Conservation (phyloP, 2,329 filamentous ascomycete genomes). For the Epichloe typhina region DNA sequence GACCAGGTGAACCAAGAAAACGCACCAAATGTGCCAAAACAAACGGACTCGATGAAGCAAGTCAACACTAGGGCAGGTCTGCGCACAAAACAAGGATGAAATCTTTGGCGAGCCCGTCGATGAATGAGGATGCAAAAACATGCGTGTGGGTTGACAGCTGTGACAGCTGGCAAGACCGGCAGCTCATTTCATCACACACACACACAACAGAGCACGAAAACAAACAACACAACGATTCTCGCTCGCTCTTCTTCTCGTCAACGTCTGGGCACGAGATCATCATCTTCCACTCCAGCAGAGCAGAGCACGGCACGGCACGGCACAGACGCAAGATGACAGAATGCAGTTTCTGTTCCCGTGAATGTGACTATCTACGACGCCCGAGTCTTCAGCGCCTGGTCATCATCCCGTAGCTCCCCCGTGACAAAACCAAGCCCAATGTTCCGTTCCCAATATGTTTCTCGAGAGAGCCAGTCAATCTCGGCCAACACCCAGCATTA, state of each 20-base stretch:
- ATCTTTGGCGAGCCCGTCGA: not conserved
- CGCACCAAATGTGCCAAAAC: not conserved
- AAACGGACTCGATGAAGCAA: not conserved
- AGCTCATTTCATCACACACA: not conserved
- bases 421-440: not conserved
- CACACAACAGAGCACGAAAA: not conserved
- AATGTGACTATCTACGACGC: not conserved
- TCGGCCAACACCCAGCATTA: not conserved
- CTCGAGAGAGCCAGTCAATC: no score
- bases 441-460: no score
- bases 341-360: not conserved
- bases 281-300: no score
- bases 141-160: not conserved
- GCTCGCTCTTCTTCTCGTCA: no score
- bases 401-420: not conserved
- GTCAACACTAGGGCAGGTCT: not conserved
- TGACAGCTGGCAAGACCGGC: not conserved
- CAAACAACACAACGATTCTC: not conserved
- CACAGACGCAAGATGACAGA: not conserved
- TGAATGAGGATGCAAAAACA: not conserved
- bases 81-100: not conserved
- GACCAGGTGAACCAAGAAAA: not conserved
- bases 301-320: not conserved
- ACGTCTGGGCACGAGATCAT: no score
- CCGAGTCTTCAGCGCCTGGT: not conserved